Conservation (phyloP, 225 moss, liverwort and hornwort genomes). For the Pseudisothecium myosuroides region DNA sequence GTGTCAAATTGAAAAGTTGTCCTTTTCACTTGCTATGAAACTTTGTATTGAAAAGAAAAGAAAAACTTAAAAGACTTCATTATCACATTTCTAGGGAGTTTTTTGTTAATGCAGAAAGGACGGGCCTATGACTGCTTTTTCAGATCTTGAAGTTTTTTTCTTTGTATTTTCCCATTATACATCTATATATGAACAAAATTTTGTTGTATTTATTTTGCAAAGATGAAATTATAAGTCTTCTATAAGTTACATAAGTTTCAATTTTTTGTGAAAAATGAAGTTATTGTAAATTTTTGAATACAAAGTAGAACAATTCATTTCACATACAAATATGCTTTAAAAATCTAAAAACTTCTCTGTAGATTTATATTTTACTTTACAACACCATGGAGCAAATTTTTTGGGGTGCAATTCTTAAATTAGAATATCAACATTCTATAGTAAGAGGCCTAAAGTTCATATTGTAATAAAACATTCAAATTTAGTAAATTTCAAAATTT, state of each 20-base stretch:
- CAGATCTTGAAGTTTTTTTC: background rate
- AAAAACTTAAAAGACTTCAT: background rate
- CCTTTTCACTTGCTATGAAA: background rate
- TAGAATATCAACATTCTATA: no score
- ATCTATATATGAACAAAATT: background rate
- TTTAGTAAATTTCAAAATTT: no score
- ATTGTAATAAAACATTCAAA: no score
- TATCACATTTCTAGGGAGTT: background rate
- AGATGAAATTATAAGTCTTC: background rate
- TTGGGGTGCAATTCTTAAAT: no score
- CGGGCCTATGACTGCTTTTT: background rate
- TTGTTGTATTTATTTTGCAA: background rate
- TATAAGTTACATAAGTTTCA: background rate
- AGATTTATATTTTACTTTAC: background rate
- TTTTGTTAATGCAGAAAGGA: accelerated
- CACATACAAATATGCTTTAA: background rate
- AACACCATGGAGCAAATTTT: background rate
- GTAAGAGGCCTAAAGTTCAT: no score
- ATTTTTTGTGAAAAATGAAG: background rate
- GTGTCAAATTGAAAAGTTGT: accelerated
- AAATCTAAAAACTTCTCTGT: background rate
- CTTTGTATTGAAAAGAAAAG: background rate
- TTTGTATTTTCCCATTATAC: background rate
- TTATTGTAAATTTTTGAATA: background rate
- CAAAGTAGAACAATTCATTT: no score